Percentiles rank a stretch among this genome's conserved stretches.
These are phyloP conservation scores for Rhodotorula mucilaginosa DNA, from an alignment of 1,284 basidiomycete species.

Conservation along the genomic window DNA sequence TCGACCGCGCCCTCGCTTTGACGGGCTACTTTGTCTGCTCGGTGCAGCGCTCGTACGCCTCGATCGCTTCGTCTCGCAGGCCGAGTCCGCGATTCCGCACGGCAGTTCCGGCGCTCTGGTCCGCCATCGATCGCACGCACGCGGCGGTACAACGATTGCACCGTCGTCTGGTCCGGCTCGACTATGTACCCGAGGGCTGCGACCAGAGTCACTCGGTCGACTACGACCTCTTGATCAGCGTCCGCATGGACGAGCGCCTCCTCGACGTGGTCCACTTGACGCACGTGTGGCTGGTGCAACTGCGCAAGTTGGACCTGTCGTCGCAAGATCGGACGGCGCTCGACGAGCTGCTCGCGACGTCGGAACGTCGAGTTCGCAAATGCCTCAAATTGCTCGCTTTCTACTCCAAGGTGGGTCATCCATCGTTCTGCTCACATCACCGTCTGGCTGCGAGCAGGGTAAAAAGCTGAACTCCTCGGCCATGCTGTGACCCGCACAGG, in stretches of 20 bases:
- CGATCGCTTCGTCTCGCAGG: constrained; percentile 17
- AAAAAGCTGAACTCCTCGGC: neutral
- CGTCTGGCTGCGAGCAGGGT: neutral
- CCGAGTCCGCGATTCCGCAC: constrained; percentile 12
- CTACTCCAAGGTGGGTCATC: constrained; percentile 24
- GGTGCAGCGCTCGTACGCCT: constrained; percentile 28
- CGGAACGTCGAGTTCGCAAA: constrained; percentile 35
- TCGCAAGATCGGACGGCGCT: constrained; percentile 15
- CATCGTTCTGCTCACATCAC: neutral
- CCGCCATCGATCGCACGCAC: constrained; percentile 32
- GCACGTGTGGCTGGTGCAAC: constrained; percentile 26
- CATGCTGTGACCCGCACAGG: neutral
- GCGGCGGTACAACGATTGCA: constrained; percentile 27
- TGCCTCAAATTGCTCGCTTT: constrained; percentile 36
- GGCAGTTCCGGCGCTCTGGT: constrained; percentile 24
- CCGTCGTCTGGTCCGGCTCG: constrained; percentile 21
- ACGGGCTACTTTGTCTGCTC: constrained; percentile 37
- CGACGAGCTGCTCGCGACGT: constrained; percentile 18
- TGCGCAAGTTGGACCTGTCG: constrained; percentile 2
- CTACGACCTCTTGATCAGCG: constrained; percentile 37
- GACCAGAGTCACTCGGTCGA: constrained; percentile 29
- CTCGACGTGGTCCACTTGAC: constrained; percentile 38
- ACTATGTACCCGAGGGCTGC: constrained; percentile 12
- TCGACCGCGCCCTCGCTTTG: constrained; percentile 29
- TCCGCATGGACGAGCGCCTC: constrained; percentile 34